Conservation (phyloP, 2,329 filamentous ascomycete genomes). For the Fusarium sp. region DNA sequence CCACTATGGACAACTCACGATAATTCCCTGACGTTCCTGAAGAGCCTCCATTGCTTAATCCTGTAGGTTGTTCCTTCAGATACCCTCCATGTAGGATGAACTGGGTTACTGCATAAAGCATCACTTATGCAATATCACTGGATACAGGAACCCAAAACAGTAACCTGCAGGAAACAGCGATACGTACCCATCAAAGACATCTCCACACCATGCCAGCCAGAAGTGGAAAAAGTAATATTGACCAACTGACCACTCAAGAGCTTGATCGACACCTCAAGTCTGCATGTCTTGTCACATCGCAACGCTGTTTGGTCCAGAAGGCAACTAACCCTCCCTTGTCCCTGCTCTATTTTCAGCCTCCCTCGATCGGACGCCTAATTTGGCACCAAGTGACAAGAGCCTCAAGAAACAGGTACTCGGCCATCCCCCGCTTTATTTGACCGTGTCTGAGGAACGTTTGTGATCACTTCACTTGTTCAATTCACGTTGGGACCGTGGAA, state of each 20-base stretch:
- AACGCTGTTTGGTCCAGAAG: not conserved
- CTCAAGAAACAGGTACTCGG: not conserved
- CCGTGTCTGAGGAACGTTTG: not conserved
- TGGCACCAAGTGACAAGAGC: fast-evolving
- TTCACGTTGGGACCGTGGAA: not conserved
- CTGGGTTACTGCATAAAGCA: not conserved
- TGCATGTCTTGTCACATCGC: not conserved
- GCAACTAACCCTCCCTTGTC: not conserved
- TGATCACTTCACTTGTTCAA: not conserved
- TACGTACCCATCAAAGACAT: not conserved
- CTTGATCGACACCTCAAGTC: no score
- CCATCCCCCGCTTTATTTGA: not conserved
- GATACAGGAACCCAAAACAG: not conserved
- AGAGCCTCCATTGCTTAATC: fast-evolving
- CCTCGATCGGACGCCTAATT: not conserved
- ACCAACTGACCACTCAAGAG: not conserved
- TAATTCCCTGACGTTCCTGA: not conserved
- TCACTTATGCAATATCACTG: not conserved
- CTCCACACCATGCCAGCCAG: not conserved
- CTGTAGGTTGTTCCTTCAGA: no score
- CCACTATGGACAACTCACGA: fast-evolving
- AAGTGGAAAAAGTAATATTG: not conserved
- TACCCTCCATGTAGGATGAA: not conserved
- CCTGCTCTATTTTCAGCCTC: not conserved
- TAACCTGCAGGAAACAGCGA: not conserved